Base-by-base conservation (phyloP, 129 eudicot genomes). In the Escallonia rubra region DNA sequence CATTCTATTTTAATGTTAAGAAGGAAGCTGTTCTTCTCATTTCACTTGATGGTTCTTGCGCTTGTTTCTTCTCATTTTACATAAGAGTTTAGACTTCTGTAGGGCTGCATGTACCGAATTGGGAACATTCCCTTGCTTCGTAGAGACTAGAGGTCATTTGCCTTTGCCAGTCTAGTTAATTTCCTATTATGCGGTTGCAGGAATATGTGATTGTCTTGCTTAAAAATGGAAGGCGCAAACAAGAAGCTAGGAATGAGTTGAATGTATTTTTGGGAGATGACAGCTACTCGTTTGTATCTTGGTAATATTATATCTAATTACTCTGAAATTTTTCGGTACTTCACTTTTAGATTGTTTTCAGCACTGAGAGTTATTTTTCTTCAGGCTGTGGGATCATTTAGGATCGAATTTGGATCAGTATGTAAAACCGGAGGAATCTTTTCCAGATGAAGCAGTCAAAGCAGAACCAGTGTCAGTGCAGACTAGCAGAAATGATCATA, bases 131-230 rank as follows among this genome's bases (percentile, higher is more conserved):
- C 34, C 34, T 23, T 23, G 34, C 34, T 23, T 23, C 1, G 34
- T 23, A 23, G 34, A 23, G 34, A 23, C 34, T 23, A 23, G 34
- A 23, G 57, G 57, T 11, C 14, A 52, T 3, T 43, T 44, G 47
- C 42, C 42, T 9, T 23, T 46, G 34, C 61, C n/a, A 6, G 13
- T 64, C 71, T 61, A 69, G 55, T 55, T 72, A 58, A 50, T 52
- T 43, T 67, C 41, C 42, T 63, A 23, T 43, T 71, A 50, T 76
- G 42, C 60, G 64, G 71, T 55, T 88, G 79, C 86, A 93, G 98
- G 95, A 93, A 74, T 93, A 93, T 82, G 98, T 93, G 69, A 92
- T 92, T 39, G 98, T 92, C 42, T 72, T 92, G 83, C 90, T 92
- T 40, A 89, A 83, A 81, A 92, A 92, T 50, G 98, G 98, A 11